These are phyloP conservation scores for Omphalotus guepiniiformis DNA, from an alignment of 768 basidiomycete genomes.

Conservation along the genomic window DNA sequence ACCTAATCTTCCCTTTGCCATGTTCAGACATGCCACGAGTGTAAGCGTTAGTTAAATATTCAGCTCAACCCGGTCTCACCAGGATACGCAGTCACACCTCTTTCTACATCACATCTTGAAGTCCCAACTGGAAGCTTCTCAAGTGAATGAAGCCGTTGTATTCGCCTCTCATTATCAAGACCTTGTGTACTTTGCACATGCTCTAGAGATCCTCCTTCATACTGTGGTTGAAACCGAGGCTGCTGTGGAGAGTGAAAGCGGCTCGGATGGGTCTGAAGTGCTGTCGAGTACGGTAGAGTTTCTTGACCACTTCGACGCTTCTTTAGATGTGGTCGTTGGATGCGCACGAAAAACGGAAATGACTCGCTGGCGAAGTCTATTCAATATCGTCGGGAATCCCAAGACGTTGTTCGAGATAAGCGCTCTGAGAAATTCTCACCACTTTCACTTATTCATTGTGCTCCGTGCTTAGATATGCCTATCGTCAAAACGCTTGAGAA, in stretches of 20 bases:
- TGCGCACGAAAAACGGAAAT: slow-evolving; percentile 97
- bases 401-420: slow-evolving; percentile 85
- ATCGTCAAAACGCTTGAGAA: slow-evolving; percentile 66
- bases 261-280: slow-evolving; percentile 30
- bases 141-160: slow-evolving; percentile 71
- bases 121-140: slow-evolving; percentile 66
- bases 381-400: slow-evolving; percentile 88
- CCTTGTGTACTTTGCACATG: slow-evolving; percentile 90
- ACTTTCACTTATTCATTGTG: not conserved
- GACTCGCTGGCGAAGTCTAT: slow-evolving; percentile 83
- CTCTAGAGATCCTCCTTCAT: slow-evolving; percentile 91
- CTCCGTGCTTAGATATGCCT: slow-evolving; percentile 60
- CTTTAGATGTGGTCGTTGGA: slow-evolving; percentile 89
- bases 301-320: slow-evolving; percentile 89
- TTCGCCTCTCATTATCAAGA: slow-evolving; percentile 86
- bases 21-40: slow-evolving; percentile 89
- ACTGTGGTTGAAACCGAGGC: slow-evolving; percentile 87
- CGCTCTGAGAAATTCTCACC: not conserved
- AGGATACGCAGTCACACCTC: slow-evolving; percentile 69
- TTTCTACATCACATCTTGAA: slow-evolving; percentile 91
- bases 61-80: not conserved
- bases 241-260: slow-evolving; percentile 26
- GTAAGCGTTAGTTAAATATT: slow-evolving; percentile 41
- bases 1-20: slow-evolving; percentile 76
- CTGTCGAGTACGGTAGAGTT: slow-evolving; percentile 79